Evolutionary conservation across 2,329 filamentous ascomycete species (phyloP), one percentile per base, ranked within the genome.

Genomic region (Pleomassaria siparia): DNA sequence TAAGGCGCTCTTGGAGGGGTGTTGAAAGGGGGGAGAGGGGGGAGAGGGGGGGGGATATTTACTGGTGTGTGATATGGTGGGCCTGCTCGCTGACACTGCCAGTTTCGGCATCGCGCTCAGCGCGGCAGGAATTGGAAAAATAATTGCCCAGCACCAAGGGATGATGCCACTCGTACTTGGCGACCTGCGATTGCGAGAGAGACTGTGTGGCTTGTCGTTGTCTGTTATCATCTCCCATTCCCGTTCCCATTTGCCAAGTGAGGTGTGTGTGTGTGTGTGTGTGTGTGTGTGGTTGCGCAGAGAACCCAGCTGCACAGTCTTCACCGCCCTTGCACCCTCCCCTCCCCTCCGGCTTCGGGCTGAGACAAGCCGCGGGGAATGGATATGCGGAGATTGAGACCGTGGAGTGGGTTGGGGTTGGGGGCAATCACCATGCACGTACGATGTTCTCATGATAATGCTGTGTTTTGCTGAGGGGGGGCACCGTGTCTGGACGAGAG

Each of bases 271-370:
- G n/a, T n/a, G n/a, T n/a, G n/a, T n/a, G n/a, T n/a, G n/a, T n/a
- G n/a, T n/a, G n/a, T n/a, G n/a, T 39, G 49, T 53, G 49, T 54
- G 56, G 54, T 52, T 49, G 47, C 47, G 51, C 53, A 49, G 28
- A 50, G 46, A 9, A 32, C 35, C 53, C 50, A 29, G 30, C 46
- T 36, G 21, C n/a, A n/a, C 45, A 47, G 51, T 47, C 42, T 44
- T 42, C 39, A 40, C 16, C 41, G 30, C 46, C 54, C 51, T 54
- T 54, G 47, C 48, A 36, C 41, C 10, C 33, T n/a, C n/a, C n/a
- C n/a, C n/a, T n/a, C n/a, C n/a, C n/a, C n/a, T n/a, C n/a, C n/a
- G n/a, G n/a, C n/a, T 46, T 52, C 55, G 53, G 55, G 36, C 43
- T 56, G 51, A 51, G 45, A 49, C 52, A 44, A 33, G 45, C 48